Evolutionary conservation across 139 green algal genomes (phyloP).

Genomic region (Limnomonas spitsbergensis): DNA sequence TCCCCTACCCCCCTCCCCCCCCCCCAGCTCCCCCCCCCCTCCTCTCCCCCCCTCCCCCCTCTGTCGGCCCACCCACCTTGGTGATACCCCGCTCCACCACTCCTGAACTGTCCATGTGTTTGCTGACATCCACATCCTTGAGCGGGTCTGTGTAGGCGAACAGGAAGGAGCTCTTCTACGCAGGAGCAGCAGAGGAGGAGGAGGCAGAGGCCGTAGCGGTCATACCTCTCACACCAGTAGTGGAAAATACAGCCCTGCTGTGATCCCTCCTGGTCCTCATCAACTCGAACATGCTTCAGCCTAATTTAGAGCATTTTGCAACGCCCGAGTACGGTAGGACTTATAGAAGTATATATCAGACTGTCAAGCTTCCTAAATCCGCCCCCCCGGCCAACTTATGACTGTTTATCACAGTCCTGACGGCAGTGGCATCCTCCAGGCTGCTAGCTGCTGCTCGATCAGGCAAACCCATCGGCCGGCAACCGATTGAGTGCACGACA

Average conservation of each 20-base stretch:
- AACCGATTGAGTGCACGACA: neutral
- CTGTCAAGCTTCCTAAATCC: neutral
- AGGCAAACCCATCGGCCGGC: neutral
- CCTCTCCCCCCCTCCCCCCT: no score
- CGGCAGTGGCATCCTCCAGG: neutral
- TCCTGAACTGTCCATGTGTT: neutral
- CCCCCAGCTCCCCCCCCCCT: no score
- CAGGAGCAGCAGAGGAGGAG: no score
- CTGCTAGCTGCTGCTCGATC: neutral
- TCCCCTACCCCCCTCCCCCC: no score
- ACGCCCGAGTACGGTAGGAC: neutral
- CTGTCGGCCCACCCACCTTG: neutral
- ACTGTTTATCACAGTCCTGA: neutral
- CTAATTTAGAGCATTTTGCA: neutral
- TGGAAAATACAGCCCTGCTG: no score
- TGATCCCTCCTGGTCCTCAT: no score
- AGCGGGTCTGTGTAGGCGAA: conserved; percentile 64
- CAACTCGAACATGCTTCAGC: neutral
- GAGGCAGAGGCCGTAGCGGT: no score
- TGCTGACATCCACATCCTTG: conserved; percentile 60
- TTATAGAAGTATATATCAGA: neutral
- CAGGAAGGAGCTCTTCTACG: neutral
- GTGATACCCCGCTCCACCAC: conserved; percentile 7
- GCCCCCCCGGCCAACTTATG: neutral
- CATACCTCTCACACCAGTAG: no score